Base-by-base conservation (phyloP, 2,329 filamentous ascomycete genomes). In the Xylariaceae sp. region DNA sequence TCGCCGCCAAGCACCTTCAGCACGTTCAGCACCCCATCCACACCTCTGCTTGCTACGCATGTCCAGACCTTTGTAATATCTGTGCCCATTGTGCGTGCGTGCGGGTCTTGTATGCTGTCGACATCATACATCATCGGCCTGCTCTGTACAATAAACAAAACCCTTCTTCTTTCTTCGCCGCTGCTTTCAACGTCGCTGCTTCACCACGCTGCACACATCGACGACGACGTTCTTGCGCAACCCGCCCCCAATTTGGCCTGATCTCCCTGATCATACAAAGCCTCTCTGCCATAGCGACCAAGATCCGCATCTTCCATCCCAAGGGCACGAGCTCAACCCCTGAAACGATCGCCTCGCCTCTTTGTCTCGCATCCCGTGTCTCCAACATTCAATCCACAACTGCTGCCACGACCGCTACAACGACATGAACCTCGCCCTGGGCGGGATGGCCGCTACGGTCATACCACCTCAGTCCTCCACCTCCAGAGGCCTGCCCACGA, bases 381-480 rank as follows among this genome's bases (percentile, higher is more conserved):
- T 4, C 48, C 40, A 36, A 47, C 40, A 36, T 39, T 45, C 51
- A 17, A 49, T 40, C 27, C 41, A 42, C 47, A 22, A 27, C 38
- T 27, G 22, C 22, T 27, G 22, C 22, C 22, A 27, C 22, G 14
- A 43, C 27, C 44, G 46, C 36, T 27, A 43, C 47, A 39, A 39
- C 41, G 42, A 47, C 52, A 65, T 65, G 62, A 59, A 60, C 48
- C 59, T 65, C 48, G 60, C 61, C 41, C 50, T 62, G 43, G 63
- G 61, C 42, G 60, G 58, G 35, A 64, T 66, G 60, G 63, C 59
- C 41, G 57, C 63, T 50, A 55, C 63, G 39, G 54, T 62, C 40
- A 57, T 66, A 31, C 57, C 62, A 39, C 55, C 58, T 53, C 60
- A 61, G 43, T 56, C 63, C n/a, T 60, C 62, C 36, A 45, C 52